Conservation (phyloP, 176 grass and related monocot genomes). For the Stipa capillata region DNA sequence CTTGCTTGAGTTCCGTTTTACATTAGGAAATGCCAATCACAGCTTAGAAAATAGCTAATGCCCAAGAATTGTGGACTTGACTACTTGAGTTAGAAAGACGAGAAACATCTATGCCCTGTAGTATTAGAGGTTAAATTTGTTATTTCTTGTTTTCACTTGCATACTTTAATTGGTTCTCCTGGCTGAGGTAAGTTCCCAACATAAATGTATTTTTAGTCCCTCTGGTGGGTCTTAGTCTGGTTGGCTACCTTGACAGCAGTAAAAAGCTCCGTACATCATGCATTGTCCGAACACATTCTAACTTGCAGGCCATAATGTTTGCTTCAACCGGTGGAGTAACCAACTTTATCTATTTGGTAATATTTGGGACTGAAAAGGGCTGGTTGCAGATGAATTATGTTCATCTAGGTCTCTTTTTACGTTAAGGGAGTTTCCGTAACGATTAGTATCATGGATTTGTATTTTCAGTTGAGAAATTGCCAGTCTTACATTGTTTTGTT, state of each 20-base stretch:
- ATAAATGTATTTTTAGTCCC: slow-evolving; percentile 1
- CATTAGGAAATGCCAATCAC: background rate
- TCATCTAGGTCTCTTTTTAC: background rate
- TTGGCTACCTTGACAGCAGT: background rate
- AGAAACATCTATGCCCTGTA: slow-evolving; percentile 2
- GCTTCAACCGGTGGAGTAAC: background rate
- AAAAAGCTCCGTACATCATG: background rate
- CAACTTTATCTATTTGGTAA: background rate
- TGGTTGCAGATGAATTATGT: background rate
- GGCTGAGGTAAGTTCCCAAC: background rate
- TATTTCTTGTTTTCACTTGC: slow-evolving; percentile 15
- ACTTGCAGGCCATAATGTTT: background rate
- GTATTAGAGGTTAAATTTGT: background rate
- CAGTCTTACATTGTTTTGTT: background rate
- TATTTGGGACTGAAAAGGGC: slow-evolving; percentile 6
- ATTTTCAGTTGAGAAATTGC: background rate
- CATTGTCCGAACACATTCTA: background rate
- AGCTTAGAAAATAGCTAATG: slow-evolving; percentile 16
- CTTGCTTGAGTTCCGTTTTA: background rate
- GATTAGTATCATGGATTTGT: background rate
- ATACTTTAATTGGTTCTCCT: background rate
- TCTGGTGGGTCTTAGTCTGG: background rate
- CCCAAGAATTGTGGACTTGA: background rate
- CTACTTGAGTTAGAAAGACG: background rate
- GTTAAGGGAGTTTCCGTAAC: background rate